A percentile compares a stretch with the other conserved stretches of the same genome.
Evolutionary conservation across 2,329 filamentous ascomycete species (phyloP).

Genomic region (Cercospora sesami): DNA sequence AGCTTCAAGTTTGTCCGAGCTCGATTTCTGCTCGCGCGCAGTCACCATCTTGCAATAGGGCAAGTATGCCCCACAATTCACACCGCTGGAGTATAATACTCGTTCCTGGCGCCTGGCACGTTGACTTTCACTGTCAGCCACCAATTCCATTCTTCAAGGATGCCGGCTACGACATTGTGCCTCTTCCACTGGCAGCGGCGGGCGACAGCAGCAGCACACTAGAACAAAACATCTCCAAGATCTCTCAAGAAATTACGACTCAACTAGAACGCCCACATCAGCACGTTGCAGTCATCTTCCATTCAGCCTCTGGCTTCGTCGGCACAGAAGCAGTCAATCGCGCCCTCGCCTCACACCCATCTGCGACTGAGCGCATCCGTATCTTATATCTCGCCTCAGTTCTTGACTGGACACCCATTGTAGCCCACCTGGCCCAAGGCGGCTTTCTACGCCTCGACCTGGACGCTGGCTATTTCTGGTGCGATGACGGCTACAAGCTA

Average conservation of each 20-base stretch:
- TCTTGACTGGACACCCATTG: conserved; percentile 2
- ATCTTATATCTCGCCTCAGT: conserved; percentile 17
- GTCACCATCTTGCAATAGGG: background rate
- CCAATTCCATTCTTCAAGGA: conserved; percentile 13
- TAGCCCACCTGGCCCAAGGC: background rate
- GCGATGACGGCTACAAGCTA: conserved; percentile 9
- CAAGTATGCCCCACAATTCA: background rate
- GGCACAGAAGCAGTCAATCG: conserved; percentile 17
- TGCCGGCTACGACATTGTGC: conserved; percentile 14
- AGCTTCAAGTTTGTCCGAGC: background rate
- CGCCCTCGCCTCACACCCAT: background rate
- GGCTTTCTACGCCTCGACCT: conserved; percentile 3
- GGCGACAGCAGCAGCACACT: conserved; percentile 8
- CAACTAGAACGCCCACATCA: background rate
- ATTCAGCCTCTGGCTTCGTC: conserved; percentile 14
- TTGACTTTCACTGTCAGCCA: conserved; percentile 13
- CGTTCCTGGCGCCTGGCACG: conserved; percentile 19
- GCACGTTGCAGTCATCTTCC: conserved; percentile 10
- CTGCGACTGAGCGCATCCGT: background rate
- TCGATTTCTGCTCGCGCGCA: background rate
- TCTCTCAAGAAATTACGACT: background rate
- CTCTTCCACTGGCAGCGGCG: conserved; percentile 12
- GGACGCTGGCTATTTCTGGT: conserved; percentile 1
- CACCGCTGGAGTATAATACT: conserved; percentile 13
- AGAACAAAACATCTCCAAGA: conserved; percentile 4